Evolutionary conservation across 306 rosid species (phyloP).

Genomic region (Citrullus colocynthis): DNA sequence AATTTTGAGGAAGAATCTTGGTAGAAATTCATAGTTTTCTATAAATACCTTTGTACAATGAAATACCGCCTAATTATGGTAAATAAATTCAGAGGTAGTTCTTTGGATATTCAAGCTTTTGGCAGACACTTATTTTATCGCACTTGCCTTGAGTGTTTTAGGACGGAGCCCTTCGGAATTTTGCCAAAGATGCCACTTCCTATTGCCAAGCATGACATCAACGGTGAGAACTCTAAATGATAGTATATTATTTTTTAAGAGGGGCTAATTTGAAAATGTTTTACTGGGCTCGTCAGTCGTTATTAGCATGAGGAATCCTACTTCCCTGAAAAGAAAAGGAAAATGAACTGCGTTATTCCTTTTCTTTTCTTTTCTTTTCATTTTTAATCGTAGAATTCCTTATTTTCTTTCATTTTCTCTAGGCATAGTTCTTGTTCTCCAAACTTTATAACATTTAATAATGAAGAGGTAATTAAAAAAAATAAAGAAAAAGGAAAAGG

Average conservation of each 20-base stretch:
- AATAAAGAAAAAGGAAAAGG: conserved; percentile 30
- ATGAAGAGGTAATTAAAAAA: conserved; percentile 11
- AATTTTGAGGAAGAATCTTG: conserved; percentile 5
- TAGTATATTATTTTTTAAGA: neutral
- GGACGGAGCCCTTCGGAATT: neutral
- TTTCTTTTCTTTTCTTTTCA: conserved; percentile 3
- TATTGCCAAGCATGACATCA: neutral
- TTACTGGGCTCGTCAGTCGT: neutral
- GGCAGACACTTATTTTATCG: neutral
- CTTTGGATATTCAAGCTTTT: neutral
- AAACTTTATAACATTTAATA: neutral
- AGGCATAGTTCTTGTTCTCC: conserved; percentile 1
- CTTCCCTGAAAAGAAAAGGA: neutral
- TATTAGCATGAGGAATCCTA: neutral
- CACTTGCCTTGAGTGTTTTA: neutral
- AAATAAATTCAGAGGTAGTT: neutral
- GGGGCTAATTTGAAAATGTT: neutral
- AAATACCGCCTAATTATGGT: neutral
- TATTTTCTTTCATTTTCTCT: neutral
- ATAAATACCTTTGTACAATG: neutral
- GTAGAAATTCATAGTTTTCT: neutral
- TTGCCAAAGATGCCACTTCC: conserved; percentile 5
- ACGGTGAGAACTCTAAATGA: conserved; percentile 1
- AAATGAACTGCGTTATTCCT: neutral
- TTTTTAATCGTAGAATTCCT: neutral